A percentile compares a stretch with the other conserved stretches of the same genome.
phyloP scores from a whole-genome alignment of 306 rosid genomes.

The Prunus padus region DNA sequence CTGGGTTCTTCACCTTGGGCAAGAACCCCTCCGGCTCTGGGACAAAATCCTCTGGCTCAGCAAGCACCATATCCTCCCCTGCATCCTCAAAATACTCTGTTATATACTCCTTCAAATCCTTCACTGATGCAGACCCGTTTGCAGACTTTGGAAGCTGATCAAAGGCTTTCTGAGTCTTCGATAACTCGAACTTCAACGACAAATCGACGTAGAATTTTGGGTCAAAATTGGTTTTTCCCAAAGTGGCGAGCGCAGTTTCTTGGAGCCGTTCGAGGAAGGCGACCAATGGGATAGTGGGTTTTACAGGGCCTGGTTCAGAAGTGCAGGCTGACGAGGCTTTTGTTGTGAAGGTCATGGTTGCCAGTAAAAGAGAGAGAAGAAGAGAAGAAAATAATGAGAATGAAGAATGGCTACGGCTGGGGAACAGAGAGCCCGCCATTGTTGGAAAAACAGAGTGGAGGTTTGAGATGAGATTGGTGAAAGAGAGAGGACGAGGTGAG shows the following conservation, averaged over 20 bases:
- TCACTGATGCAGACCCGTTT: slow-evolving; percentile 36
- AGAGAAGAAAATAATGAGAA: background rate
- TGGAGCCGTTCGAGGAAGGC: slow-evolving; percentile 61
- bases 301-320: slow-evolving; percentile 20
- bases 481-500: background rate
- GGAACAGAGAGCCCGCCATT: background rate
- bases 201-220: slow-evolving; percentile 77
- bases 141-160: slow-evolving; percentile 32
- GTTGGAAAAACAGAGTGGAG: background rate
- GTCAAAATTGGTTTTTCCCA: slow-evolving; percentile 45
- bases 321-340: slow-evolving; percentile 15
- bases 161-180: slow-evolving; percentile 46
- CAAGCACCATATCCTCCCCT: slow-evolving; percentile 65
- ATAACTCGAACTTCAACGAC: slow-evolving; percentile 48
- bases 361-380: background rate
- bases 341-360: slow-evolving; percentile 14
- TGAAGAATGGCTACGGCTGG: background rate
- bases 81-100: slow-evolving; percentile 42
- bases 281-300: slow-evolving; percentile 53
- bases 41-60: slow-evolving; percentile 59
- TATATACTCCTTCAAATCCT: slow-evolving; percentile 41
- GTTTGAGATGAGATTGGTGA: background rate
- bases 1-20: slow-evolving; percentile 53
- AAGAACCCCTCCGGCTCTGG: slow-evolving; percentile 59
- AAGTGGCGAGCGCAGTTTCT: slow-evolving; percentile 45